Percentiles rank a stretch among this genome's conserved stretches.
phyloP scores from a whole-genome alignment of 352 stramenopile species.

The Elongisporangium anandrum region DNA sequence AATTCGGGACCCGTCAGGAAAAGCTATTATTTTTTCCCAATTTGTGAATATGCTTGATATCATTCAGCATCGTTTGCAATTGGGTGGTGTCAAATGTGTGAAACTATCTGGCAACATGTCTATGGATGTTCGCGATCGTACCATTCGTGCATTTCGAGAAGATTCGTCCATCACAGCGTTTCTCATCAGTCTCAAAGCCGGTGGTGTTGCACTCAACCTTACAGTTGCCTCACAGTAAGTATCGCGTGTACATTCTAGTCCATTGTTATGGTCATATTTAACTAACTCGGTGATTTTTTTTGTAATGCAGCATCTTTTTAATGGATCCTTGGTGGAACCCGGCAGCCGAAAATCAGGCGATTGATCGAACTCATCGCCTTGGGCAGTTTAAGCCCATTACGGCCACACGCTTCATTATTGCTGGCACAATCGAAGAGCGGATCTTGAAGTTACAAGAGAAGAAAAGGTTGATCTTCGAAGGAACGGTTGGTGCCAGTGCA shows the following conservation, averaged over 20 bases:
- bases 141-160: slow-evolving; percentile 79
- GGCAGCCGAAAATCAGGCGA: slow-evolving; percentile 92
- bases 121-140: slow-evolving; percentile 80
- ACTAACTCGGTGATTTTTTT: slow-evolving; percentile 11
- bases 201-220: slow-evolving; percentile 98
- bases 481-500: slow-evolving; percentile 94
- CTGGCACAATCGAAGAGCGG: slow-evolving; percentile 97
- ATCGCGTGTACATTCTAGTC: too few species aligned
- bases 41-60: slow-evolving; percentile 99
- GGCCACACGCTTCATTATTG: slow-evolving; percentile 97
- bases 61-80: slow-evolving; percentile 93
- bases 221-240: slow-evolving; percentile 94
- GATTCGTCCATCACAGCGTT: slow-evolving; percentile 93
- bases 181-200: slow-evolving; percentile 98
- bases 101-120: slow-evolving; percentile 91
- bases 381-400: slow-evolving; percentile 97
- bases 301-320: slow-evolving; percentile 86
- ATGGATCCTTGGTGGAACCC: slow-evolving; percentile 99
- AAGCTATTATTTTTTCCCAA: slow-evolving; percentile 98
- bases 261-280: too few species aligned
- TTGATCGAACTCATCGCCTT: slow-evolving; percentile 97
- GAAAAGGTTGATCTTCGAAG: slow-evolving; percentile 98
- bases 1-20: slow-evolving; percentile 89
- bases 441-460: slow-evolving; percentile 97
- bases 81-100: slow-evolving; percentile 84